Conservation (phyloP, 768 basidiomycete species). For the Leucocoprinus leucothites region DNA sequence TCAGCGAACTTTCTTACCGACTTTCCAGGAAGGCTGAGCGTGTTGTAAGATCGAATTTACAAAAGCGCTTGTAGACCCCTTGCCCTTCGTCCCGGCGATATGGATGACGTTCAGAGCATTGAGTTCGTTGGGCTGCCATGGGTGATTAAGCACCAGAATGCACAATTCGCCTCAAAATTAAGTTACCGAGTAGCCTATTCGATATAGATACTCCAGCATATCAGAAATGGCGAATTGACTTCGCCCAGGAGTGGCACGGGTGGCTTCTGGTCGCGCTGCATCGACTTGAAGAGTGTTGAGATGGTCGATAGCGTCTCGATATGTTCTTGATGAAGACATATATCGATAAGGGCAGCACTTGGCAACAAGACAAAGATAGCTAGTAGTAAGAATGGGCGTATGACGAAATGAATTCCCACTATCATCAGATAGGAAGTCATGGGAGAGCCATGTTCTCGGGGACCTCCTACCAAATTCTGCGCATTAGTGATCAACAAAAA, state of each 20-base stretch:
- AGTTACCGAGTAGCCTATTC: constrained; percentile 84
- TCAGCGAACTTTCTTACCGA: constrained; percentile 50
- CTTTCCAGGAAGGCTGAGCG: constrained; percentile 68
- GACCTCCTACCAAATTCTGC: too few species aligned
- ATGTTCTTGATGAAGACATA: constrained; percentile 61
- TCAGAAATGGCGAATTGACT: constrained; percentile 73
- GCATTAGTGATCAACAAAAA: too few species aligned
- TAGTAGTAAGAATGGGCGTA: constrained; percentile 22
- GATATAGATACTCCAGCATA: constrained; percentile 83
- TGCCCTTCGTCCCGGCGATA: constrained; percentile 97
- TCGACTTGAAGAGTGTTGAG: constrained; percentile 88
- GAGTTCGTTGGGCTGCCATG: constrained; percentile 68
- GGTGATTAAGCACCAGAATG: constrained; percentile 13
- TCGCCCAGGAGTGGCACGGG: constrained; percentile 68
- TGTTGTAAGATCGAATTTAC: constrained; percentile 81
- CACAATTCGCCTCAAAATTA: background rate
- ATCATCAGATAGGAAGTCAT: too few species aligned
- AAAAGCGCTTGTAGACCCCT: constrained; percentile 96
- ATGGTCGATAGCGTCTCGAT: constrained; percentile 68
- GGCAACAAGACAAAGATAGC: constrained; percentile 12
- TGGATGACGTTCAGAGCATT: constrained; percentile 91
- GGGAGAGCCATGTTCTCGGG: too few species aligned
- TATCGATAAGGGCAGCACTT: constrained; percentile 16
- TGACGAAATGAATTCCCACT: constrained; percentile 15
- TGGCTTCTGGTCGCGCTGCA: constrained; percentile 85